A percentile compares a stretch with the other conserved stretches of the same genome.
phyloP scores from a whole-genome alignment of 345 rosid species.

The Eucalyptus marginata region DNA sequence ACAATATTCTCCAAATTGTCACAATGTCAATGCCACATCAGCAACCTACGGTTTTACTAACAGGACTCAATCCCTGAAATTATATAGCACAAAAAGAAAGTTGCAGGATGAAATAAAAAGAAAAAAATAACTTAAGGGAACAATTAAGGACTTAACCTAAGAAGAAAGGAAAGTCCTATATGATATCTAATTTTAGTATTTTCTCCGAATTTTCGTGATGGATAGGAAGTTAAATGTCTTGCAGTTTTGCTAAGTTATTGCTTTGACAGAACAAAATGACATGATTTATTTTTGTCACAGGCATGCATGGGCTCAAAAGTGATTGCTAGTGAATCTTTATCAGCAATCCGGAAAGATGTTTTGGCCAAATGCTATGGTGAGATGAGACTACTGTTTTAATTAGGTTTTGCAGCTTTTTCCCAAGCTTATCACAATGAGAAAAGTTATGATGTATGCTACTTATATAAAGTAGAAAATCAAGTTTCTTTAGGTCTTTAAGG shows the following conservation, averaged over 20 bases:
- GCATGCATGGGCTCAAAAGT: conserved; percentile 98
- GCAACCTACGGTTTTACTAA: background rate
- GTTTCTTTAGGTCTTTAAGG: background rate
- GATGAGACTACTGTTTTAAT: background rate
- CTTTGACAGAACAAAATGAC: background rate
- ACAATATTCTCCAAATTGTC: background rate
- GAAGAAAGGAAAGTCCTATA: background rate
- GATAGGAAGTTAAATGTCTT: background rate
- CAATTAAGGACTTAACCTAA: background rate
- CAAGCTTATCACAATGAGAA: background rate
- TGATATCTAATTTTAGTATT: background rate
- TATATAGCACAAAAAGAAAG: background rate
- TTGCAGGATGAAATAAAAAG: background rate
- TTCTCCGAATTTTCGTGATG: background rate
- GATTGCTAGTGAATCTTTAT: conserved; percentile 84
- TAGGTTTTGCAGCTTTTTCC: background rate
- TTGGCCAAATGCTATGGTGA: conserved; percentile 97
- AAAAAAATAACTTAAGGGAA: background rate
- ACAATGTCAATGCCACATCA: background rate
- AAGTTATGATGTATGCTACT: background rate
- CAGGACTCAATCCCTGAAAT: background rate
- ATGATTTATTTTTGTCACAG: conserved; percentile 21
- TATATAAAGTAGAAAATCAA: background rate
- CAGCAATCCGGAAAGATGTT: conserved; percentile 96
- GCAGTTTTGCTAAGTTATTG: background rate